Base-by-base conservation (phyloP, 371 early-diverging fungal genomes). In the Actinomortierella wolfii region DNA sequence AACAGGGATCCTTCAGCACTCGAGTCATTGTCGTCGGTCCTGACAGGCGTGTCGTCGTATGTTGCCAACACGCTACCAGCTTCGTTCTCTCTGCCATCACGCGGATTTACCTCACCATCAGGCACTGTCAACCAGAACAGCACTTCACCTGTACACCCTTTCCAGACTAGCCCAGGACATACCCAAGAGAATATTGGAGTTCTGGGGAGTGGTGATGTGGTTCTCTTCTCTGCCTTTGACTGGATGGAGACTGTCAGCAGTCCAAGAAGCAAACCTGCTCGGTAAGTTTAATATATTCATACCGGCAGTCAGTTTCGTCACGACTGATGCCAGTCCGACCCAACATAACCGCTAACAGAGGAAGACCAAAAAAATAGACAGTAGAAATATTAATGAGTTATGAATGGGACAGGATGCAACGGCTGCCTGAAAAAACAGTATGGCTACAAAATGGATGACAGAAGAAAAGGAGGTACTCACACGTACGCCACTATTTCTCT, bases 1-100 rank as follows among this genome's bases (percentile, higher is more conserved):
- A 18, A n/a, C 59, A 86, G 85, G 59, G 85, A 84, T 60, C 87
- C 85, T 17, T 84, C 87, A 28, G 81, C 85, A 18, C 63, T 87
- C 25, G 87, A 87, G 65, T 81, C 82, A 9, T 64, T 87, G 40
- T 84, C 85, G 11, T 82, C 83, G 15, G 84, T 81, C 34, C 61
- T 84, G 59, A 80, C 82, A 26, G 83, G 83, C 39, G 67, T 87
- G 24, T 85, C 87, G 15, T 79, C 82, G 21, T 84, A 85, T 47
- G 87, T 87, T 21, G 68, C 83, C 41, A 82, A 68, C 54, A 82
- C 69, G 21, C 73, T 81, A 34, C 78, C 77, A 20, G 50, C 77
- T 18, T 69, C 68, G 28, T 63, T 79, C 44, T 77, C 82, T 1
- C 57, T 78, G 39, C 67, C 76, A 25, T 62, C 79, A 28, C 77